phyloP scores from a whole-genome alignment of 148 eudicot species.

The Spergularia marina region DNA sequence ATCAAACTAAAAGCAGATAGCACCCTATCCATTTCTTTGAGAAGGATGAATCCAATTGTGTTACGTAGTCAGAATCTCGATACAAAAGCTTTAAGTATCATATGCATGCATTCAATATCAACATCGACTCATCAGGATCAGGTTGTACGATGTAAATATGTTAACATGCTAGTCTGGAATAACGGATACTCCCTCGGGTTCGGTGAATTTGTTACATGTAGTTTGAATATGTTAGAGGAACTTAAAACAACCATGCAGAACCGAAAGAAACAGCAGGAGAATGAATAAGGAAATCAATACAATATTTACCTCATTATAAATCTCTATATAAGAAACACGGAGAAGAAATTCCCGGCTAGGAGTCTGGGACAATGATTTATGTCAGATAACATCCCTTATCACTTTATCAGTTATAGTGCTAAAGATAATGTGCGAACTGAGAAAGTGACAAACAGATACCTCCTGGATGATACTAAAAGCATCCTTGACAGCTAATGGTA shows the following conservation, averaged over 20 bases:
- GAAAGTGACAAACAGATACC: constrained; percentile 39
- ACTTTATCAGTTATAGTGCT: not conserved
- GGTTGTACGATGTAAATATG: not conserved
- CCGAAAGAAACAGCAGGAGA: too few species aligned
- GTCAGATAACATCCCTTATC: constrained; percentile 16
- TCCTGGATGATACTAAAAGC: constrained; percentile 97
- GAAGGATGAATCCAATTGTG: not conserved
- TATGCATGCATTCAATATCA: not conserved
- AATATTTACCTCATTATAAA: constrained; percentile 84
- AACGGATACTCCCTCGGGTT: too few species aligned
- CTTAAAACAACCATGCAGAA: too few species aligned
- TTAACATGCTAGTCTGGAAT: not conserved
- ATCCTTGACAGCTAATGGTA: constrained; percentile 99
- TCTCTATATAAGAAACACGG: constrained; percentile 92
- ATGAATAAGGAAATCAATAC: not conserved
- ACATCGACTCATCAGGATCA: constrained; percentile 7
- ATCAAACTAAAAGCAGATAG: constrained; percentile 13
- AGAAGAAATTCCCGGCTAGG: constrained; percentile 96
- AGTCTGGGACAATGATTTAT: constrained; percentile 49
- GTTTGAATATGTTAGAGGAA: too few species aligned
- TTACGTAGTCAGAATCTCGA: not conserved
- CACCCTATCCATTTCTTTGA: not conserved
- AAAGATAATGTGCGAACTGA: not conserved
- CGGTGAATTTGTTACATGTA: too few species aligned
- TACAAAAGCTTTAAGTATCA: not conserved